Evolutionary conservation across 2,329 filamentous ascomycete genomes (phyloP), one percentile per base, ranked within the genome.

Genomic region (Epicoccum sorghinum): DNA sequence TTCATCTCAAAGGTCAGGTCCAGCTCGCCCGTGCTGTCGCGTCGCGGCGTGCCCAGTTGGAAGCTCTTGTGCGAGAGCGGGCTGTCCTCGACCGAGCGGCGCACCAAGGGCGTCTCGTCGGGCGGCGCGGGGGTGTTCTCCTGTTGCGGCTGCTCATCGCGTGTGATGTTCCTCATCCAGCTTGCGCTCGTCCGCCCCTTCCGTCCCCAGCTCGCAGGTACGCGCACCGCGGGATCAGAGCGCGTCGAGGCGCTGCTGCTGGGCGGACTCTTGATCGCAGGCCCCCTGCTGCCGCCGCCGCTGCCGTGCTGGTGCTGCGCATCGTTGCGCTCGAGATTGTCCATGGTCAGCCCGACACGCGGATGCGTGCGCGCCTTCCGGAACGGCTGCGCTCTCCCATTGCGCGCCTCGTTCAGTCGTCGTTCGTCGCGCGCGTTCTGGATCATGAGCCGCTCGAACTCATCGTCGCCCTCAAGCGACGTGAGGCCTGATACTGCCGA

Each of bases 201-300:
- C 49, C 77, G 66, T n/a, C 79, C 80, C 80, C 80, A 82, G 58
- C 75, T 68, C 36, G 72, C 64, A 33, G 80, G 80, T 52, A 76
- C 66, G 32, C 77, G 77, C 33, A 80, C 59, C 3, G 78, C 75
- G 23, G 78, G 78, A 50, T 79, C 77, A 25, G 74, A 77, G 25
- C 59, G 59, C 33, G 58, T 51, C 35, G 67, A 70, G 27, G 68
- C 75, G 44, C 63, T 73, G 63, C 76, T 77, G 62, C 73, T 74
- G 42, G 62, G 61, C 33, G 71, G 67, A 39, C 70, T 70, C 35
- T 65, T 46, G 13, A 65, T 51, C 27, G 60, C 56, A 10, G 65
- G 64, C 37, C 45, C 53, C 8, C 38, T 43, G 24, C 30, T 47
- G 27, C 27, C 9, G 27, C 27, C 9, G 27, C 6, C 9, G 27